Conservation (phyloP, 2,329 filamentous ascomycete species). For the Colletotrichum acutatum region DNA sequence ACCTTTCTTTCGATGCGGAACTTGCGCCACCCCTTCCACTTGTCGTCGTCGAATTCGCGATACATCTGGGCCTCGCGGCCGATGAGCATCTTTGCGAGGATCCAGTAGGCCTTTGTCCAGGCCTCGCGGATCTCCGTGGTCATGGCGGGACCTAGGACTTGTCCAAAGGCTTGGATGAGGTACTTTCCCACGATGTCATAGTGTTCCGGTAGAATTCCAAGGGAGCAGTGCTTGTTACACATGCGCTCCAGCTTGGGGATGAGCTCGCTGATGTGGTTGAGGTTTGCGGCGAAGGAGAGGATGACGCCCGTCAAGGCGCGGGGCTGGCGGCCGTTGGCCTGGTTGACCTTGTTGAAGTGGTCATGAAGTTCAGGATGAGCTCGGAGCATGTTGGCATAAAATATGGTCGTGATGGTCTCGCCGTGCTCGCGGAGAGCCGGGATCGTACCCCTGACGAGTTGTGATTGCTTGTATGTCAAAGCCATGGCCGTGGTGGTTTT, state of each 20-base stretch:
- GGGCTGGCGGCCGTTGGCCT: constrained; percentile 40
- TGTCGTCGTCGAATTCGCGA: constrained; percentile 58
- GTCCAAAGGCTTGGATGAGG: constrained; percentile 73
- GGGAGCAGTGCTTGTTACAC: constrained; percentile 79
- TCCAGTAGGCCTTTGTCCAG: constrained; percentile 78
- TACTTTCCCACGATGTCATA: constrained; percentile 78
- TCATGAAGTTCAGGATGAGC: constrained; percentile 75
- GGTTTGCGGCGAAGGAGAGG: constrained; percentile 77
- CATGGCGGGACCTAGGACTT: constrained; percentile 74
- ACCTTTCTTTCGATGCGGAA: constrained; percentile 75
- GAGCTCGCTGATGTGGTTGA: constrained; percentile 69
- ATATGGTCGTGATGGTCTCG: constrained; percentile 73
- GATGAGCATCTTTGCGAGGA: constrained; percentile 79
- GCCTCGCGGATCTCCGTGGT: constrained; percentile 73
- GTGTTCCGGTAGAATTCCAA: constrained; percentile 75
- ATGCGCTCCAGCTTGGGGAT: constrained; percentile 65
- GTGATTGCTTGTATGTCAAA: constrained; percentile 65
- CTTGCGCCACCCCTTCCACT: constrained; percentile 74
- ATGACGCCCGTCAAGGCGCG: constrained; percentile 52
- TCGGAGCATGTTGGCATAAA: constrained; percentile 76
- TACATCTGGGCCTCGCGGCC: constrained; percentile 73
- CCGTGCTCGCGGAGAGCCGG: constrained; percentile 76
- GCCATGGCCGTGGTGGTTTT: constrained; percentile 42
- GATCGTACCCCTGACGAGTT: constrained; percentile 76
- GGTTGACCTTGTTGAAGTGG: constrained; percentile 69